Evolutionary conservation across 768 basidiomycete genomes (phyloP).

Genomic region (Amanita exitialis): DNA sequence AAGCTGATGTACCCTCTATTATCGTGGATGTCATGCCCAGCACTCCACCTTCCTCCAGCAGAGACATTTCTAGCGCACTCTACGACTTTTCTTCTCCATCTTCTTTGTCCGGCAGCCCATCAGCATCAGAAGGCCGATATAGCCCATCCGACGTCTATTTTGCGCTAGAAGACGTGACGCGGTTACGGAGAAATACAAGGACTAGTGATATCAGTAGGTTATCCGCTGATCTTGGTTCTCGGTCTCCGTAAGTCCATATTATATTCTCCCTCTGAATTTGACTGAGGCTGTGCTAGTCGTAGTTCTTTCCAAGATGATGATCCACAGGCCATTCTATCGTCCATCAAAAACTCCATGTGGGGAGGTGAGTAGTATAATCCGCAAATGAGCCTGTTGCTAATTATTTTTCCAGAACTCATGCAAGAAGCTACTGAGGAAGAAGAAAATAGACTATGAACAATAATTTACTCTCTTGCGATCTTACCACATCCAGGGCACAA

Average conservation of each 20-base stretch:
- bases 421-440: conserved; percentile 20
- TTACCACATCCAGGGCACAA: background rate
- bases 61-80: conserved; percentile 43
- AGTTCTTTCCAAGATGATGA: conserved; percentile 32
- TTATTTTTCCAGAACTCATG: conserved; percentile 18
- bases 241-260: conserved; percentile 34
- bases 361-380: conserved; percentile 38
- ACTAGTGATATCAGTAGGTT: conserved; percentile 52
- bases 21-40: conserved; percentile 50
- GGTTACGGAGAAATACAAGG: conserved; percentile 45
- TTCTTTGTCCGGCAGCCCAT: conserved; percentile 28
- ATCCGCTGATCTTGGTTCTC: conserved; percentile 37
- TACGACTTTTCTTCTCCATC: conserved; percentile 15
- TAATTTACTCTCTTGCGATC: background rate
- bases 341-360: conserved; percentile 64
- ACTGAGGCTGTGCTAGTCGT: conserved; percentile 17
- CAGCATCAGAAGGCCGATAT: conserved; percentile 23
- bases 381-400: background rate
- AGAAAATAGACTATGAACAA: conserved; percentile 8
- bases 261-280: background rate
- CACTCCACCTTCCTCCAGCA: conserved; percentile 40
- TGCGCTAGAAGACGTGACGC: conserved; percentile 30
- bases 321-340: conserved; percentile 39
- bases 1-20: conserved; percentile 58
- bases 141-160: conserved; percentile 37